These are phyloP conservation scores for Salix udensis DNA, from an alignment of 345 rosid genomes.

Conservation along the genomic window DNA sequence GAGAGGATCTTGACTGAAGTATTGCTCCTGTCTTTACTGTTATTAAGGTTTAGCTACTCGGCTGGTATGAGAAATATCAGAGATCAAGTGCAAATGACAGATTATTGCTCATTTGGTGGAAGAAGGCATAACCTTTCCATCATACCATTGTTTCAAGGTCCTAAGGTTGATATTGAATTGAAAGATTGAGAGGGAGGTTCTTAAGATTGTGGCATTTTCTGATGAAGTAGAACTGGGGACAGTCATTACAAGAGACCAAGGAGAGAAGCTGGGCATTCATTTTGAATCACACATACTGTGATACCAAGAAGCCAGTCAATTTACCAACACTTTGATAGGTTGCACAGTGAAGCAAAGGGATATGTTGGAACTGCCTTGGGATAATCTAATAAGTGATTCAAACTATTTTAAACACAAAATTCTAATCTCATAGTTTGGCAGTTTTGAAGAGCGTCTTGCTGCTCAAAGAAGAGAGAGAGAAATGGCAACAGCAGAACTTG, in stretches of 20 bases:
- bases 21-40: not conserved
- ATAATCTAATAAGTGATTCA: not conserved
- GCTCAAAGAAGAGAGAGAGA: conserved; percentile 91
- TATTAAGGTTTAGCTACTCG: not conserved
- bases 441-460: conserved; percentile 94
- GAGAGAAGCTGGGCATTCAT: not conserved
- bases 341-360: not conserved
- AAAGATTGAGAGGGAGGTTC: not conserved
- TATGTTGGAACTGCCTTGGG: not conserved
- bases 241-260: not conserved
- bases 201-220: not conserved
- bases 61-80: not conserved
- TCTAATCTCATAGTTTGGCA: conserved; percentile 24
- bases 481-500: conserved; percentile 65
- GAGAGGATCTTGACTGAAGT: not conserved
- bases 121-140: not conserved
- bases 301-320: not conserved
- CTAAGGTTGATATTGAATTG: not conserved
- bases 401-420: conserved; percentile 1
- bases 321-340: not conserved
- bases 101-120: not conserved
- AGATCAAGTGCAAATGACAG: not conserved
- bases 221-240: not conserved
- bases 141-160: not conserved
- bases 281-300: not conserved